phyloP scores from a whole-genome alignment of 2,329 filamentous ascomycete species.

The Aquanectria penicillioides region DNA sequence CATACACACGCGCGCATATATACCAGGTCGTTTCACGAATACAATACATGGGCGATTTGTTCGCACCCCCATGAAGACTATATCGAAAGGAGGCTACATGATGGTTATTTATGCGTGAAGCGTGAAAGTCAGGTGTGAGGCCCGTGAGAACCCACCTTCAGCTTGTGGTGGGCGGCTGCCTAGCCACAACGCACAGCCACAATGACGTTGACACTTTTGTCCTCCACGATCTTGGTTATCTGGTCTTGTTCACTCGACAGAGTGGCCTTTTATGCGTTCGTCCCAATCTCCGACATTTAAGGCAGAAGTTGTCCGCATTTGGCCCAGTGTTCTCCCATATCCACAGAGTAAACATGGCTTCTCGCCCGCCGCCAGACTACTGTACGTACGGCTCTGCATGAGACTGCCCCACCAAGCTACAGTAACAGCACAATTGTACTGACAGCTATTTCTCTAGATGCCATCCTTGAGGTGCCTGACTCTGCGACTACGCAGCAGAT shows the following conservation, averaged over 20 bases:
- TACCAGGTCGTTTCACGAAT: background rate
- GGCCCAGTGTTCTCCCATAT: background rate
- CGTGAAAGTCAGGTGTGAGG: background rate
- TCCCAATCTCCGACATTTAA: slow-evolving; percentile 2
- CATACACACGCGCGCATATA: background rate
- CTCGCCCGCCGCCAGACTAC: slow-evolving; percentile 64
- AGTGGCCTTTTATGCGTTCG: slow-evolving; percentile 19
- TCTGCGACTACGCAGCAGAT: slow-evolving; percentile 85
- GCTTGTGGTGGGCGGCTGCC: slow-evolving; percentile 1
- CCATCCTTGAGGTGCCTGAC: slow-evolving; percentile 76
- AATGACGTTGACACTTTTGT: slow-evolving; percentile 52
- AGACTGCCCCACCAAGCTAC: slow-evolving; percentile 24
- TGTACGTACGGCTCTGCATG: slow-evolving; percentile 63
- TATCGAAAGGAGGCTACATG: background rate
- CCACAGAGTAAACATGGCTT: slow-evolving; percentile 43
- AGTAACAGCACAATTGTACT: slow-evolving; percentile 24
- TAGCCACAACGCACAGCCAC: slow-evolving; percentile 50
- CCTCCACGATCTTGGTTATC: slow-evolving; percentile 25
- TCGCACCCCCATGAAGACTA: background rate
- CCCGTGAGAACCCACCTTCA: background rate
- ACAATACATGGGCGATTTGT: too few species aligned
- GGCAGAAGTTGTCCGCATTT: slow-evolving; percentile 1
- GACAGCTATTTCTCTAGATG: slow-evolving; percentile 62
- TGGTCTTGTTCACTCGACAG: slow-evolving; percentile 6
- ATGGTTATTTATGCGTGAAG: background rate